Evolutionary conservation across 2,329 filamentous ascomycete genomes (phyloP).

Genomic region (Blumeria graminis): DNA sequence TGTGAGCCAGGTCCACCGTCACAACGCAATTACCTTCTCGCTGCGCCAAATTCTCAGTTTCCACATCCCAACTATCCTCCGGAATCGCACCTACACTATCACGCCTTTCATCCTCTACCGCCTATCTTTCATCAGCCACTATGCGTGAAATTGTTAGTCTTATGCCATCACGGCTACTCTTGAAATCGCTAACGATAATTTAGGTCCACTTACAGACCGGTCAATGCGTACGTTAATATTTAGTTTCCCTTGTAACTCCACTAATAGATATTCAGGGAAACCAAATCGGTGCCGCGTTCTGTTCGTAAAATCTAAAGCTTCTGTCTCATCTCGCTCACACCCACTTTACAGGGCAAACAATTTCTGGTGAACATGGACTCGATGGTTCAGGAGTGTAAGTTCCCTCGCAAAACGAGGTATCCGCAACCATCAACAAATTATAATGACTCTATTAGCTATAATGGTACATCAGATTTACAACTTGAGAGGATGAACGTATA

Average conservation of each 20-base stretch:
- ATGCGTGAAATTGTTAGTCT: constrained; percentile 53
- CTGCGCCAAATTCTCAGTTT: too few relatives aligned
- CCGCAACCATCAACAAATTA: too few relatives aligned
- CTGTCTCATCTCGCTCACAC: too few relatives aligned
- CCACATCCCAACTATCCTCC: too few relatives aligned
- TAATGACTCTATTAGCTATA: constrained; percentile 40
- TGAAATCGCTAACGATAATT: constrained; percentile 18
- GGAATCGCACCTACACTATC: too few relatives aligned
- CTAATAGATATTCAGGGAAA: constrained; percentile 50
- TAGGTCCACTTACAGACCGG: constrained; percentile 99
- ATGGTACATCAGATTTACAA: constrained; percentile 94
- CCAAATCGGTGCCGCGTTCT: constrained; percentile 99
- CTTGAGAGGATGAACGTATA: constrained; percentile 99
- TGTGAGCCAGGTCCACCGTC: too few relatives aligned
- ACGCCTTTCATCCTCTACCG: too few relatives aligned
- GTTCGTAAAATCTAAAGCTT: constrained; percentile 23
- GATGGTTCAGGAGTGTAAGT: constrained; percentile 90
- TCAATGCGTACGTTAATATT: constrained; percentile 63
- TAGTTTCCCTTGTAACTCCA: neutral
- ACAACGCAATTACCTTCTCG: too few relatives aligned
- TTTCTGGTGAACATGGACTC: constrained; percentile 82
- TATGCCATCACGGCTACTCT: constrained; percentile 13
- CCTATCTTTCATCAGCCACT: constrained; percentile 17
- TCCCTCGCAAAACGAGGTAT: neutral
- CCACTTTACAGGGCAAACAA: constrained; percentile 37